Base-by-base conservation (phyloP, 192 early-diverging fungal species). In the Gigaspora rosea region DNA sequence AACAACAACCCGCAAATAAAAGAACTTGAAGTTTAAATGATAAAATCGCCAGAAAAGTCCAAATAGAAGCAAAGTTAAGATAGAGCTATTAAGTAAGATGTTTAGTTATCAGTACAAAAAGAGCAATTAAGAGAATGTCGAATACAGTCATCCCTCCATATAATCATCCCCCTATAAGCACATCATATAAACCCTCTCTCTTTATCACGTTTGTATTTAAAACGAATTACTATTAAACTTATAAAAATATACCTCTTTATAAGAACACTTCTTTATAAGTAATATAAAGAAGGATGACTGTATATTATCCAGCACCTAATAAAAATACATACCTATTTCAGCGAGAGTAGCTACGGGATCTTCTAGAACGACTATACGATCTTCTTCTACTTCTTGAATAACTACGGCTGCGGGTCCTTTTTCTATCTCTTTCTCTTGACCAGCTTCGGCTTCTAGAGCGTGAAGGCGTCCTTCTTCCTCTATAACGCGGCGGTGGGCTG, bases 401-500 rank as follows among this genome's bases (percentile, higher is more conserved):
- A 52, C 63, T 67, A 27, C 16, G 48, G 41, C 75, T 76, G 7
- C 64, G 75, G 41, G 75, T 67, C 41, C n/a, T 65, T 56, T 52
- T 63, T 54, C 64, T 27, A 56, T 35, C 63, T 18, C 62, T 65
- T 67, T 35, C 63, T 18, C 62, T 65, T 67, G 75, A 76, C 75
- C 75, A 76, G 66, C 75, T 76, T 51, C 75, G 75, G n/a, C 63
- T 66, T 13, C 51, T 27, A 51, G 75, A 66, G 2, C 75, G 48
- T 35, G 62, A 52, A 76, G 35, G 75, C 50, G 35, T 56, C 47
- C 51, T 65, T 36, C 75, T 76, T 54, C 83, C 67, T 41, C 81
- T 81, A 22, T 77, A 50, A 57, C 82, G 78, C 54, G 78, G 71
- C 12, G 71, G 80, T 27, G 80, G 80, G 36, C 81, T 78, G 46